Evolutionary conservation across 176 grass and related monocot species (phyloP).

Genomic region (Themeda triandra): DNA sequence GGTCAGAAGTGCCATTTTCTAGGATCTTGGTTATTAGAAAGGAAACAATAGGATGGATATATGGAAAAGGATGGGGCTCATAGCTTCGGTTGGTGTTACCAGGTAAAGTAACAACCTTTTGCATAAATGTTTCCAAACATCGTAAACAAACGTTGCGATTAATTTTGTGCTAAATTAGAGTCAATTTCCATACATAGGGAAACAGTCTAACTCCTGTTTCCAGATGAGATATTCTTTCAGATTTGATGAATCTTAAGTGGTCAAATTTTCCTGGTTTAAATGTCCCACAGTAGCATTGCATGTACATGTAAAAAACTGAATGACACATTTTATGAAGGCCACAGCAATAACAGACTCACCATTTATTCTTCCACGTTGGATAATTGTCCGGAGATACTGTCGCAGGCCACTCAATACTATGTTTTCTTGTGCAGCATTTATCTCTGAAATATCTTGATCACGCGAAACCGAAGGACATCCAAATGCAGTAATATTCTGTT

Average conservation of each 20-base stretch:
- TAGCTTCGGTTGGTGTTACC: neutral
- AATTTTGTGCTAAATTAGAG: neutral
- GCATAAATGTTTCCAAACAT: neutral
- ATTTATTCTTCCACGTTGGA: slow-evolving; percentile 55
- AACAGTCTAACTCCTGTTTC: neutral
- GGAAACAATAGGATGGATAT: neutral
- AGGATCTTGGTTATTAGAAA: neutral
- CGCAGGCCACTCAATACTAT: slow-evolving; percentile 45
- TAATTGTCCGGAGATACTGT: slow-evolving; percentile 50
- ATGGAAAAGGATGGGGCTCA: neutral
- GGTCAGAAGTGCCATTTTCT: neutral
- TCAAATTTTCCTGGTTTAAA: neutral
- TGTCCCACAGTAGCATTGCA: neutral
- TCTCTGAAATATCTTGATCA: slow-evolving; percentile 43
- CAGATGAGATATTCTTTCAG: neutral
- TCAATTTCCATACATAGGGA: neutral
- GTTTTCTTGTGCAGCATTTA: slow-evolving; percentile 58
- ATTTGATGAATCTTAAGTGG: neutral
- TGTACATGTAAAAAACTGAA: neutral
- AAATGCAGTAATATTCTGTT: slow-evolving; percentile 32
- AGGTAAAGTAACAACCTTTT: neutral
- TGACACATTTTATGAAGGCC: neutral
- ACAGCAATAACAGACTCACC: slow-evolving; percentile 27
- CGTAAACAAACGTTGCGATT: neutral
- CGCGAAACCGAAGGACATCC: slow-evolving; percentile 12